Evolutionary conservation across 306 rosid species (phyloP).

Genomic region (Mimosa bimucronata): DNA sequence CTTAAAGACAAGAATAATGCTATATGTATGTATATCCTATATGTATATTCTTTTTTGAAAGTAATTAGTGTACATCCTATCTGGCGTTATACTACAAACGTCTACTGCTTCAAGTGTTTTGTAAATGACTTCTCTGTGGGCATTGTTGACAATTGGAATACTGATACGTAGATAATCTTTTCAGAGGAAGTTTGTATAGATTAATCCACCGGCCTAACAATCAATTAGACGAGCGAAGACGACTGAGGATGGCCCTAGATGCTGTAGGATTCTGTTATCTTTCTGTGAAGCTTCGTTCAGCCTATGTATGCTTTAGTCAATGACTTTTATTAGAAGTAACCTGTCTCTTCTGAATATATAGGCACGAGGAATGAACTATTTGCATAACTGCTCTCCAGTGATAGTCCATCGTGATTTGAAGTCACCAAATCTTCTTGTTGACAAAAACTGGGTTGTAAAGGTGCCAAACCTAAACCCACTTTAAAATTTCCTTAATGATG

Average conservation of each 20-base stretch:
- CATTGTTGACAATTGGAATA: no score
- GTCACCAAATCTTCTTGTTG: slow-evolving; percentile 98
- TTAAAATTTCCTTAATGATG: slow-evolving; percentile 10
- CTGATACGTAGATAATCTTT: slow-evolving; percentile 43
- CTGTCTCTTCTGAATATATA: slow-evolving; percentile 45
- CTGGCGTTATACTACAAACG: no score
- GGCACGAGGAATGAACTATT: slow-evolving; percentile 99
- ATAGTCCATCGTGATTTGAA: slow-evolving; percentile 98
- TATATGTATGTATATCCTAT: not conserved
- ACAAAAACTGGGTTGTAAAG: slow-evolving; percentile 97
- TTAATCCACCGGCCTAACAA: slow-evolving; percentile 96
- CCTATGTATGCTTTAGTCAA: slow-evolving; percentile 15
- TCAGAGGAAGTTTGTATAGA: slow-evolving; percentile 99
- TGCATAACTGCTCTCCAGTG: slow-evolving; percentile 87
- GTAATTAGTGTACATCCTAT: no score
- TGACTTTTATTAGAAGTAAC: slow-evolving; percentile 29
- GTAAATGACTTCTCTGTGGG: no score
- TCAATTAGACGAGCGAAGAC: slow-evolving; percentile 91
- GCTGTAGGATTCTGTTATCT: slow-evolving; percentile 63
- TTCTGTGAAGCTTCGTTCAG: slow-evolving; percentile 31
- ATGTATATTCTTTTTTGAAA: no score
- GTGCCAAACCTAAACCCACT: slow-evolving; percentile 48
- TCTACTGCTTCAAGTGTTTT: no score
- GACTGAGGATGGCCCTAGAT: slow-evolving; percentile 97
- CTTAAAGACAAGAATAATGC: not conserved